Conservation (phyloP, 2,329 filamentous ascomycete genomes). For the Acarospora socialis region DNA sequence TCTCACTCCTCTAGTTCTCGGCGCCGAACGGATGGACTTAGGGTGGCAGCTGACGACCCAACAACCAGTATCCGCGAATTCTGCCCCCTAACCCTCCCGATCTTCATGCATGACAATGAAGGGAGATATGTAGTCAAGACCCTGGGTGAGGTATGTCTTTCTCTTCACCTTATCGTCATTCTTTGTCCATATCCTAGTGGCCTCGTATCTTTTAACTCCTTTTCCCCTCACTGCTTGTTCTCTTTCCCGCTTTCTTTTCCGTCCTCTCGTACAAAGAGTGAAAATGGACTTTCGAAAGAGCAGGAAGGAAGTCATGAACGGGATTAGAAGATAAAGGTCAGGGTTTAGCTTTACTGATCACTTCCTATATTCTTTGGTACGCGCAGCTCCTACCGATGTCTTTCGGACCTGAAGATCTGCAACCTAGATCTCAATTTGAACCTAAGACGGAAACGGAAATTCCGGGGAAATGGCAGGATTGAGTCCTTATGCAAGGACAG, state of each 20-base stretch:
- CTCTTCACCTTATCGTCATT: background rate
- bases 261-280: too few species aligned
- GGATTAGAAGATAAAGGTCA: too few species aligned
- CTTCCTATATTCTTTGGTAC: background rate
- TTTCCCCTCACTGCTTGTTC: background rate
- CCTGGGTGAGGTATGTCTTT: conserved; percentile 45
- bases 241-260: too few species aligned
- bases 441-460: too few species aligned
- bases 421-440: too few species aligned
- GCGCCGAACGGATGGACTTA: too few species aligned
- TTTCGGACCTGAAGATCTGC: conserved; percentile 38
- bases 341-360: background rate
- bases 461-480: too few species aligned
- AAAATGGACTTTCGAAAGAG: too few species aligned
- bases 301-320: too few species aligned
- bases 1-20: background rate
- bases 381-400: conserved; percentile 33
- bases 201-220: background rate
- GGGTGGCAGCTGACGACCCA: background rate
- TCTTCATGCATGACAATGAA: conserved; percentile 87
- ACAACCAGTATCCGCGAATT: conserved; percentile 58
- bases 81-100: conserved; percentile 50
- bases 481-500: too few species aligned
- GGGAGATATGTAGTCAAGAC: conserved; percentile 56
- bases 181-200: background rate